These are phyloP conservation scores for button mushroom (Agaricus bisporus) DNA, from an alignment of 768 basidiomycete species.

Conservation along the genomic window DNA sequence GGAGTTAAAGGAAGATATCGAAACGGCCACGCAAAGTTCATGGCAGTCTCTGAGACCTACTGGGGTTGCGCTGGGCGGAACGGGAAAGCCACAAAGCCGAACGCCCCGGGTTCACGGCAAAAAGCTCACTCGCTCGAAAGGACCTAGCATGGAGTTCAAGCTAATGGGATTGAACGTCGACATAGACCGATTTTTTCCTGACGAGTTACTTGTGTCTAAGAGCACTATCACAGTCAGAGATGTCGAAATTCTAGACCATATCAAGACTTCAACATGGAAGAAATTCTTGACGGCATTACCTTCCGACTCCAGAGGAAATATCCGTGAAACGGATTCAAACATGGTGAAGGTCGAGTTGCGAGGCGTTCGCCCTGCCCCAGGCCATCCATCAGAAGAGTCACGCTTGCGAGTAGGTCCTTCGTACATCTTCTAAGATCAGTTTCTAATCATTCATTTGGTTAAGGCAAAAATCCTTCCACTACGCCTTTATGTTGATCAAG, in stretches of 20 bases:
- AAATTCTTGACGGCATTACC: constrained; percentile 89
- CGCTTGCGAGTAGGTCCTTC: constrained; percentile 61
- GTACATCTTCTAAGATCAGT: neutral
- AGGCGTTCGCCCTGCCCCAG: constrained; percentile 66
- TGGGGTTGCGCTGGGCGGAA: constrained; percentile 17
- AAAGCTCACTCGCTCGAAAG: constrained; percentile 64
- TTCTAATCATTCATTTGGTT: constrained; percentile 1
- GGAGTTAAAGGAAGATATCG: constrained; percentile 72
- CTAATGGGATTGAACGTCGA: constrained; percentile 60
- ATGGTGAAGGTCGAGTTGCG: constrained; percentile 89
- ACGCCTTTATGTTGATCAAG: constrained; percentile 93
- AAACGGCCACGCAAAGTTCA: constrained; percentile 75
- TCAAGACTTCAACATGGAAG: constrained; percentile 98
- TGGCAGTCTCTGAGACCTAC: constrained; percentile 81
- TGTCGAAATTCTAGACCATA: constrained; percentile 91
- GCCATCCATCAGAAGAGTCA: constrained; percentile 65
- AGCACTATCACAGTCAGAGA: constrained; percentile 63
- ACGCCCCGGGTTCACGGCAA: constrained; percentile 45
- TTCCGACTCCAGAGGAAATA: constrained; percentile 79
- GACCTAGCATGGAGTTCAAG: constrained; percentile 79
- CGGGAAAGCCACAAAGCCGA: constrained; percentile 33
- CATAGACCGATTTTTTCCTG: constrained; percentile 56
- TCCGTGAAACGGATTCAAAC: constrained; percentile 85
- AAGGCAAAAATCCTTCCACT: constrained; percentile 90
- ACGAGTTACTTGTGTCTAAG: constrained; percentile 54